These are phyloP conservation scores for Perkinsela sp. DNA, from an alignment of 208 protist species.

Conservation along the genomic window DNA sequence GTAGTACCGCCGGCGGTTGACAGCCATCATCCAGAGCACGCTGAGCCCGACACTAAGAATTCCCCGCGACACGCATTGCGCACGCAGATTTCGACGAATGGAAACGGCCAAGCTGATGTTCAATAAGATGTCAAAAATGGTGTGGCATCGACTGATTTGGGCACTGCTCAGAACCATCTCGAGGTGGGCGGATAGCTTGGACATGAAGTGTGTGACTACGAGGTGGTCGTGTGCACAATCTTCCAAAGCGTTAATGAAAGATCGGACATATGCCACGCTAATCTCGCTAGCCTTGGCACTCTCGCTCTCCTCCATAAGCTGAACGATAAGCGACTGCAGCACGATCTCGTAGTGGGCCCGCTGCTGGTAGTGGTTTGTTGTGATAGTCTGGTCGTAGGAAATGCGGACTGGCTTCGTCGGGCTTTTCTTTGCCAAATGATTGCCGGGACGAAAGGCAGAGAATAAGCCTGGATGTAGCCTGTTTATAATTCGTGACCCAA, in stretches of 20 bases:
- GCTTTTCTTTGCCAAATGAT: neutral
- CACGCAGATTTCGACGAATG: neutral
- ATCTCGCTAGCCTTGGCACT: neutral
- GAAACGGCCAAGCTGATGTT: neutral
- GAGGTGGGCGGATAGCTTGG: neutral
- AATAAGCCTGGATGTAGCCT: neutral
- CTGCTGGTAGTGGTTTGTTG: neutral
- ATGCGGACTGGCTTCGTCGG: neutral
- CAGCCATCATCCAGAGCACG: neutral
- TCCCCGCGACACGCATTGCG: neutral
- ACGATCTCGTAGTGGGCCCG: neutral
- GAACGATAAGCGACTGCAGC: neutral
- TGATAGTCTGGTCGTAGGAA: neutral
- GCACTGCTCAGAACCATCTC: neutral
- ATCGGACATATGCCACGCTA: neutral
- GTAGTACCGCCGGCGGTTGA: neutral
- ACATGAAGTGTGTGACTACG: neutral
- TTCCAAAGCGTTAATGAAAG: neutral
- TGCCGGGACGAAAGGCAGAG: neutral
- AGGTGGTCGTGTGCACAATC: neutral
- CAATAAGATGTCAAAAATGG: neutral
- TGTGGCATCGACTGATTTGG: neutral
- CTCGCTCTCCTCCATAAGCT: neutral
- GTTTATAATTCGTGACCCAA: neutral
- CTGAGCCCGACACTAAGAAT: neutral